Base-by-base conservation (phyloP, 805 yeast species). In the Geotrichum ghanense region DNA sequence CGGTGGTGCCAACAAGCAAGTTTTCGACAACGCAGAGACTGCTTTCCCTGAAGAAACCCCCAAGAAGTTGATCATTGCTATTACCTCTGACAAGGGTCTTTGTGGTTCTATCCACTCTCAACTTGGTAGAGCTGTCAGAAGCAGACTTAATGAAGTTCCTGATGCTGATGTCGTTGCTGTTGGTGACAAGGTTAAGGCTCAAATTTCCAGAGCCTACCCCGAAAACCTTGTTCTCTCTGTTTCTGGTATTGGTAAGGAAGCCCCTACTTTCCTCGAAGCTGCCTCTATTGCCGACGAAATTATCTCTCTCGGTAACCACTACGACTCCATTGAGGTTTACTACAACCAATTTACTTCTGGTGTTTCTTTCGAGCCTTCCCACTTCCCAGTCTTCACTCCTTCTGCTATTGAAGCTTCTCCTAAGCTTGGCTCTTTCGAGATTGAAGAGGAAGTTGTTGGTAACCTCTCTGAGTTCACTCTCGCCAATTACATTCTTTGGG, bases 61-160 rank as follows among this genome's bases (percentile, higher is more conserved):
- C 61, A 84, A 81, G 71, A 78, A 83, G 54, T 78, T 92, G 64
- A 70, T 90, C 57, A 74, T 90, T 62, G 96, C 89, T 49, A 79
- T 88, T 53, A 83, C 97, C 43, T 87, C 96, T 50, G 98, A 92
- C 74, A 92, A 92, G 75, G 98, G 98, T 65, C 78, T 92, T 61
- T 92, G 98, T 78, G 98, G 98, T 60, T 89, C 97, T 43, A 87
- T 92, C 64, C 98, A 92, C 74, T 79, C 98, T 46, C 95, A 86
- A 72, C 72, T 90, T 59, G 83, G 96, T 59, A 88, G 90, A 72
- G 79, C 83, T 53, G 83, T 95, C 51, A 86, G 94, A 72, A 63
- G 57, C 53, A 78, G 79, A 70, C 63, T 81, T 48, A 71, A 61
- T 26, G 83, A 75, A 59, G 66, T 74, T 60, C 78, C 84, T 56